These are phyloP conservation scores for Talaromyces proteolyticus DNA, from an alignment of 495 filamentous ascomycete genomes.

Conservation along the genomic window DNA sequence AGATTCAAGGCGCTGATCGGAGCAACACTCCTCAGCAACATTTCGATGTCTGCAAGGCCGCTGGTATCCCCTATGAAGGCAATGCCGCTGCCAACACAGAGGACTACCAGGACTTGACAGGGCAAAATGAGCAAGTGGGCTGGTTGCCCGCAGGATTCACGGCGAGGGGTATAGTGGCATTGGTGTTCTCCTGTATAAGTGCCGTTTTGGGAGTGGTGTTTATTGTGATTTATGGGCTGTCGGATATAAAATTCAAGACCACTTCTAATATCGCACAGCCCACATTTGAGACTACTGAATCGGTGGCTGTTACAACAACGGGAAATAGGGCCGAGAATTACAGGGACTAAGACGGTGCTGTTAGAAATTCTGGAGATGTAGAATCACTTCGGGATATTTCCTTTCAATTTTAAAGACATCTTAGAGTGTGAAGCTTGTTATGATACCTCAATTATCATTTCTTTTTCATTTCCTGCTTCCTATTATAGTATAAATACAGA, in stretches of 20 bases:
- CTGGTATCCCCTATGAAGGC: slow-evolving; percentile 42
- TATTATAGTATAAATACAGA: too few species aligned
- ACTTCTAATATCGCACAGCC: not conserved
- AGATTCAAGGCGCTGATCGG: slow-evolving; percentile 13
- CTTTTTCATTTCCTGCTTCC: too few species aligned
- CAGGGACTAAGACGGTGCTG: too few species aligned
- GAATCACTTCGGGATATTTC: too few species aligned
- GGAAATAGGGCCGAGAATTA: not conserved
- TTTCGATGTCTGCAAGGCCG: slow-evolving; percentile 47
- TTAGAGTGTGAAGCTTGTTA: too few species aligned
- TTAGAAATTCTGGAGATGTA: too few species aligned
- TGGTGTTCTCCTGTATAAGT: slow-evolving; percentile 60
- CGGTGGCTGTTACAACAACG: not conserved
- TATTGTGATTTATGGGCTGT: slow-evolving; percentile 61
- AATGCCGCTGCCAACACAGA: slow-evolving; percentile 67
- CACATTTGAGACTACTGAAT: not conserved
- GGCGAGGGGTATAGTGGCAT: slow-evolving; percentile 60
- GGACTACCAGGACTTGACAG: slow-evolving; percentile 56
- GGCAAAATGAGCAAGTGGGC: slow-evolving; percentile 49
- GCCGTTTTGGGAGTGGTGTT: slow-evolving; percentile 62
- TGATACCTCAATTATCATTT: too few species aligned
- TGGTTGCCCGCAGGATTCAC: slow-evolving; percentile 68
- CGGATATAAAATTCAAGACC: slow-evolving; percentile 12
- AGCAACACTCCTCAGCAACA: slow-evolving; percentile 57
- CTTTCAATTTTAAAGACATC: too few species aligned